Base-by-base conservation (phyloP, 495 filamentous ascomycete genomes). In the Podospora fimiseda region DNA sequence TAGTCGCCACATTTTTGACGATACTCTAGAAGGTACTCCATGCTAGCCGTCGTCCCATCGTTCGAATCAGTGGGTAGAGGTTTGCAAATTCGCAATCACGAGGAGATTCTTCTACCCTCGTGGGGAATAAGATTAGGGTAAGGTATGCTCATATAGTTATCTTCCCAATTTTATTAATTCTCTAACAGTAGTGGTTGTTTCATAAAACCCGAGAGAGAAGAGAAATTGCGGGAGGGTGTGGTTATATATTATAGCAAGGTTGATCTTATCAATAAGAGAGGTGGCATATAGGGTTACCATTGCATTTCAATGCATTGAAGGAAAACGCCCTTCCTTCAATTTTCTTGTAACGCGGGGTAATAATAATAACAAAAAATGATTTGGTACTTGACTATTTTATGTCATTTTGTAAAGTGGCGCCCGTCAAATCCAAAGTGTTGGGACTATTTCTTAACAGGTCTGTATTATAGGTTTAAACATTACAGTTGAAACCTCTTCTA, bases 221-320 rank as follows among this genome's bases (percentile, higher is more conserved):
- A 41, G 39, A 41, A 6, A 41, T 41, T 41, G 39, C 33, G 39
- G 39, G 16, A 41, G 16, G 39, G 39, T 41, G 16, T 41, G 39
- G 18, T 18, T 21, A 13, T 30, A 23, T 47, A 47, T 47, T 21
- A n/a, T 16, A 13, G 14, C 2, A 11, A n/a, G 15, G 16, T 16
- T 30, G 44, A 47, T 47, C 44, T 15, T 47, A 47, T 47, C 9
- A 42, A 27, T 27, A 27, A 6, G 11, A 23, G 3, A n/a, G 44
- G 44, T 47, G 44, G 44, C 44, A 47, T 47, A 47, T 47, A 47
- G 22, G 19, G 15, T 47, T n/a, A 8, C n/a, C 21, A 30, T n/a
- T 16, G 15, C 14, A 23, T 30, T n/a, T 27, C 23, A 44, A 22
- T 18, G 39, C 39, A 41, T 44, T 7, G 18, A 44, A n/a, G 23